Percentiles rank a stretch among this genome's conserved stretches.
These are phyloP conservation scores for Sechiopsis laciniata DNA, from an alignment of 306 rosid genomes.

Conservation along the genomic window DNA sequence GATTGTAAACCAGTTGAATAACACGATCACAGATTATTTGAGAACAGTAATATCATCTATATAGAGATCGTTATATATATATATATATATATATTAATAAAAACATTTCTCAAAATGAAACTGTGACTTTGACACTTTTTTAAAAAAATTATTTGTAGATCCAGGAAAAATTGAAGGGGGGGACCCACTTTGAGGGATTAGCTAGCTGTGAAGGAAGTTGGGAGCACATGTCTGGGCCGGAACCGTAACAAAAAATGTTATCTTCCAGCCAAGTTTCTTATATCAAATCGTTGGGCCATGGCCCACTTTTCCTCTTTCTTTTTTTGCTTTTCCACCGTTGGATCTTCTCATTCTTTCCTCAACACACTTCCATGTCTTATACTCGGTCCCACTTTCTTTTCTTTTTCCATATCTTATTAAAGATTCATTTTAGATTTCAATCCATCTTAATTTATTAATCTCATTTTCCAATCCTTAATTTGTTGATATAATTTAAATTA, in stretches of 20 bases:
- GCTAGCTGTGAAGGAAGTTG: slow-evolving; percentile 19
- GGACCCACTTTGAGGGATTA: neutral
- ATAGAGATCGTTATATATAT: too few species aligned
- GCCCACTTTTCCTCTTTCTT: neutral
- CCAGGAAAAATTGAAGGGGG: neutral
- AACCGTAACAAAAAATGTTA: neutral
- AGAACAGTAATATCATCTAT: too few species aligned
- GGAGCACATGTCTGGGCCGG: slow-evolving; percentile 20
- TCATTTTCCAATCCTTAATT: neutral
- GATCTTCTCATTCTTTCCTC: neutral
- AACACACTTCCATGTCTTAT: neutral
- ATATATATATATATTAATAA: too few species aligned
- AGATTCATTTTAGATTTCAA: neutral
- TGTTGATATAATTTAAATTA: too few species aligned
- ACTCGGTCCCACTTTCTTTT: neutral
- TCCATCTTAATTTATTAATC: neutral
- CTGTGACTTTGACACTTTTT: too few species aligned
- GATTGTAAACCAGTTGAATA: too few species aligned
- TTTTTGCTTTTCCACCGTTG: neutral
- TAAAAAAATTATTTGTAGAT: too few species aligned
- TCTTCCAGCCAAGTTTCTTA: slow-evolving; percentile 16
- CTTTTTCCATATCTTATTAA: neutral
- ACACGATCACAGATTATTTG: too few species aligned
- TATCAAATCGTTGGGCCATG: slow-evolving; percentile 9
- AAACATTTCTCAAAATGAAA: too few species aligned